These are phyloP conservation scores for Colletotrichum phormii DNA, from an alignment of 2,329 filamentous ascomycete genomes.

Conservation along the genomic window DNA sequence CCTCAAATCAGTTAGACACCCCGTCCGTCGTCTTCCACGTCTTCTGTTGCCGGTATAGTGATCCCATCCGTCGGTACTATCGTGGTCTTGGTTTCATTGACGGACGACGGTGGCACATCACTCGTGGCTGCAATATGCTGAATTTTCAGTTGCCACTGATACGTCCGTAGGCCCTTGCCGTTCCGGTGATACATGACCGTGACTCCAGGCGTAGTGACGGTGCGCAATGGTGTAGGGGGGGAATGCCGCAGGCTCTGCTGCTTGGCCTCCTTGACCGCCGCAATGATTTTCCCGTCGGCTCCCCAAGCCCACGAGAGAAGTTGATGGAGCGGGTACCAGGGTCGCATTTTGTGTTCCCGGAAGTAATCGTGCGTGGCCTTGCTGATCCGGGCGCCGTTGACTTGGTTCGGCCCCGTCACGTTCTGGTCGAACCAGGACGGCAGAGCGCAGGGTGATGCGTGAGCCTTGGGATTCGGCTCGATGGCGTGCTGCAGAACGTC, in stretches of 20 bases:
- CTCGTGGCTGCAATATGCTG: background rate
- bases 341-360: background rate
- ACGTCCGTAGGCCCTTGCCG: background rate
- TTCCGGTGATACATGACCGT: background rate
- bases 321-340: constrained; percentile 19
- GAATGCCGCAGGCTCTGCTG: background rate
- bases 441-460: constrained; percentile 15
- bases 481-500: no score
- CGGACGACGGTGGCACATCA: background rate
- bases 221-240: background rate
- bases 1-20: no score
- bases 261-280: constrained; percentile 14
- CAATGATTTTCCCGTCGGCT: constrained; percentile 18
- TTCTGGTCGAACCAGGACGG: background rate
- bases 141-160: background rate
- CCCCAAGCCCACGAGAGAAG: constrained; percentile 15
- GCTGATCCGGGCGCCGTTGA: background rate
- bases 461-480: background rate
- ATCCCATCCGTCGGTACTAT: no score
- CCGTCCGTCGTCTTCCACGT: no score
- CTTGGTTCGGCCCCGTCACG: background rate
- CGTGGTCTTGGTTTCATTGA: no score
- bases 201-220: background rate
- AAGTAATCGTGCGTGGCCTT: background rate
- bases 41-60: no score